These are phyloP conservation scores for Cutaneotrichosporon mucoides DNA, from an alignment of 1,284 basidiomycete genomes.

Conservation along the genomic window DNA sequence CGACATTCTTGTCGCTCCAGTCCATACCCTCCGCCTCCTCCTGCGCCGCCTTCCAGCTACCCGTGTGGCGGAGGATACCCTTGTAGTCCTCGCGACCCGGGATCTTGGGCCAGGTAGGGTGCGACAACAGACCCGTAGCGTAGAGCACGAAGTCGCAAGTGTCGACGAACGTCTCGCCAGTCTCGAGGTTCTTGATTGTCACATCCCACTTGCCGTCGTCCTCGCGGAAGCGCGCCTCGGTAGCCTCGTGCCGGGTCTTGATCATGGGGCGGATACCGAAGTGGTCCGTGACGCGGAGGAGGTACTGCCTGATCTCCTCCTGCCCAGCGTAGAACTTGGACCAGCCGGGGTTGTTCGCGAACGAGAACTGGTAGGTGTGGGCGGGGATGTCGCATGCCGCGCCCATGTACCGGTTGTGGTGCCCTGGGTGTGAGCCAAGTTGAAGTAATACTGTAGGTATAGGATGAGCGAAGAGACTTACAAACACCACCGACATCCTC, in stretches of 20 bases:
- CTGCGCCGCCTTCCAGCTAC: slow-evolving; percentile 16
- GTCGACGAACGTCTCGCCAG: slow-evolving; percentile 17
- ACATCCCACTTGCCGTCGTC: slow-evolving; percentile 29
- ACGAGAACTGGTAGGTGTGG: slow-evolving; percentile 28
- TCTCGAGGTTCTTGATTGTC: slow-evolving; percentile 10
- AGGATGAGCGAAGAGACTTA: background rate
- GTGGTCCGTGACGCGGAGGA: slow-evolving; percentile 20
- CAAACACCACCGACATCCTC: slow-evolving; percentile 18
- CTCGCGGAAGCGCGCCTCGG: slow-evolving; percentile 24
- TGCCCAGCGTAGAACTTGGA: slow-evolving; percentile 29
- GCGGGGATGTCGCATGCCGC: slow-evolving; percentile 32
- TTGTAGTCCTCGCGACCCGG: slow-evolving; percentile 27
- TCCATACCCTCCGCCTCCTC: slow-evolving; percentile 19
- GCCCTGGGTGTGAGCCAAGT: slow-evolving; percentile 9
- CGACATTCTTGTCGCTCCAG: slow-evolving; percentile 14
- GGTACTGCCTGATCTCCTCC: slow-evolving; percentile 33
- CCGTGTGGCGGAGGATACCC: slow-evolving; percentile 28
- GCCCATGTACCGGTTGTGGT: slow-evolving; percentile 33
- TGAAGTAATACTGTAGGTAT: background rate
- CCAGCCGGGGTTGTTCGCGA: slow-evolving; percentile 24
- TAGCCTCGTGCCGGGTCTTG: slow-evolving; percentile 27
- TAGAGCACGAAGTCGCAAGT: slow-evolving; percentile 33
- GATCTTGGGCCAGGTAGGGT: slow-evolving; percentile 36
- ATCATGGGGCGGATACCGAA: slow-evolving; percentile 24
- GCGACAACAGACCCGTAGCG: slow-evolving; percentile 23